Evolutionary conservation across 495 filamentous ascomycete species (phyloP).

Genomic region (Podospora anserina): DNA sequence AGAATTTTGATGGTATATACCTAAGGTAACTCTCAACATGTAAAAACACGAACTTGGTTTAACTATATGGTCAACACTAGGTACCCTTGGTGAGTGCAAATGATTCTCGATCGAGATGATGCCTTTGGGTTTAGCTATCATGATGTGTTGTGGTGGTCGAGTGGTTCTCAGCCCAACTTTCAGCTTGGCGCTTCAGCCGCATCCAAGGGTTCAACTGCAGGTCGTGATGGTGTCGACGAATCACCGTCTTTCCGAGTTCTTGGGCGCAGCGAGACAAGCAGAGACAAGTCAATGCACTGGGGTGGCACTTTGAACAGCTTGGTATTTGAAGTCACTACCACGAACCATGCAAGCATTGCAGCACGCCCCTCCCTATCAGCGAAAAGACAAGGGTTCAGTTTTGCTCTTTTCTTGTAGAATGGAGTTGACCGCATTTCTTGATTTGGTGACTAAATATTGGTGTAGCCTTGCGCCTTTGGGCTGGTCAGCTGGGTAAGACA

Average conservation of each 20-base stretch:
- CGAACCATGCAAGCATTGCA: no score
- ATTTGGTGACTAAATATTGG: background rate
- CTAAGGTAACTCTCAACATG: no score
- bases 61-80: no score
- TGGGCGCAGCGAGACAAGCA: no score
- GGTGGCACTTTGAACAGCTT: no score
- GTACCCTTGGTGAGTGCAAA: no score
- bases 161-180: background rate
- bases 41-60: no score
- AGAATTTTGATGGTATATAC: no score
- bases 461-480: background rate
- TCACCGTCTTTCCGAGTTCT: no score
- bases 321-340: no score
- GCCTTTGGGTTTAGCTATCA: background rate
- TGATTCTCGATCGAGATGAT: background rate
- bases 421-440: background rate
- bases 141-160: background rate
- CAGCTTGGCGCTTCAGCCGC: conserved; percentile 1
- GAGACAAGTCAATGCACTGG: no score
- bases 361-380: background rate
- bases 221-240: no score
- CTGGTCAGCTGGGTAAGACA: conserved; percentile 11
- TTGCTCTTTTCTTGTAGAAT: background rate
- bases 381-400: background rate
- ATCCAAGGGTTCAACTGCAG: background rate